Evolutionary conservation across 805 yeast species (phyloP).

Genomic region (Yamadazyma endophytica): DNA sequence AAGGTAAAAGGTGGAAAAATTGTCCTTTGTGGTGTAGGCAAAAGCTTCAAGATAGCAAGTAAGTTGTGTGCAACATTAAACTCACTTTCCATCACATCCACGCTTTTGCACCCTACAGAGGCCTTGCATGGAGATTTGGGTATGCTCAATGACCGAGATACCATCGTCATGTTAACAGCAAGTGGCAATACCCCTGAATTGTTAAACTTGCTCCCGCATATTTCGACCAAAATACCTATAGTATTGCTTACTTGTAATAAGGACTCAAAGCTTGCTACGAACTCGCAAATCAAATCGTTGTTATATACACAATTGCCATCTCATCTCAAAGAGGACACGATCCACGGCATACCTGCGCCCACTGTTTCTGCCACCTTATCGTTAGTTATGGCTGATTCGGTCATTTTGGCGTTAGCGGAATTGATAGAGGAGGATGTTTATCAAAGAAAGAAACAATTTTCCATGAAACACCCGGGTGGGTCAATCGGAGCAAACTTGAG

Average conservation of each 20-base stretch:
- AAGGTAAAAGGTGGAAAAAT: conserved; percentile 55
- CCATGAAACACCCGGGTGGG: conserved; percentile 85
- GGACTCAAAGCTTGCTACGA: conserved; percentile 50
- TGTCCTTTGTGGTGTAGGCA: conserved; percentile 80
- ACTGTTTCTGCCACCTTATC: conserved; percentile 79
- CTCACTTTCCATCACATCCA: conserved; percentile 69
- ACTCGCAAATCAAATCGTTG: conserved; percentile 47
- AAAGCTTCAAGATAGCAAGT: conserved; percentile 72
- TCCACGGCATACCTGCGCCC: conserved; percentile 85
- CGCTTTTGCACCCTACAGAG: conserved; percentile 74
- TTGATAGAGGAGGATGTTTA: conserved; percentile 53
- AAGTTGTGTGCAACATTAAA: conserved; percentile 80
- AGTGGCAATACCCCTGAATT: conserved; percentile 85
- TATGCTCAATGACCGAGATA: conserved; percentile 50
- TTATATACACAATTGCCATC: conserved; percentile 61
- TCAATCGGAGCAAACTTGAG: conserved; percentile 62
- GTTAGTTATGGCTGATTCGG: conserved; percentile 73
- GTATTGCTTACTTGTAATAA: conserved; percentile 62
- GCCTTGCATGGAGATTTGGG: conserved; percentile 93
- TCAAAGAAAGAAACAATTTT: conserved; percentile 54
- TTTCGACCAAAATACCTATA: conserved; percentile 50
- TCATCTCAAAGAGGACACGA: conserved; percentile 51
- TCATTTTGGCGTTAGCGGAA: conserved; percentile 70
- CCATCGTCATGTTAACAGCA: conserved; percentile 64
- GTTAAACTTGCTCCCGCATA: conserved; percentile 51